Conservation (phyloP, 768 basidiomycete genomes). For the Clitopilus passeckerianus region DNA sequence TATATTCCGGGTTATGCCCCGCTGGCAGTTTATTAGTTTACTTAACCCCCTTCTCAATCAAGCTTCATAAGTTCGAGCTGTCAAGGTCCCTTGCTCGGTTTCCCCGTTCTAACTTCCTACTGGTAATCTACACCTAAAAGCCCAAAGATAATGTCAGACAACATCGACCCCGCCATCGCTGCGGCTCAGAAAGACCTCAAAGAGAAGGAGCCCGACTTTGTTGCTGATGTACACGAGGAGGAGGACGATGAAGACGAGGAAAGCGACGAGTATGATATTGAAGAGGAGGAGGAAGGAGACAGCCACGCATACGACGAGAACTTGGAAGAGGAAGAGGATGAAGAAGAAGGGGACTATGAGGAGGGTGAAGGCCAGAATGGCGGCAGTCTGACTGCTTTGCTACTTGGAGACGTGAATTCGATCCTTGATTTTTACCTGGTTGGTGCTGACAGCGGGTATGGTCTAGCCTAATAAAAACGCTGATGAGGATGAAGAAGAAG, state of each 20-base stretch:
- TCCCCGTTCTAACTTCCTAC: too few relatives aligned
- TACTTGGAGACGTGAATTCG: slow-evolving; percentile 13
- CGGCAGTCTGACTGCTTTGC: slow-evolving; percentile 12
- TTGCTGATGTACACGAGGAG: slow-evolving; percentile 4
- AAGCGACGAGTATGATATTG: neutral
- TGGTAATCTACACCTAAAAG: neutral
- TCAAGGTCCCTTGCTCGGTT: too few relatives aligned
- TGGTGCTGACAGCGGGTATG: neutral
- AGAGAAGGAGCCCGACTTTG: neutral
- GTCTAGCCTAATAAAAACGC: slow-evolving; percentile 19
- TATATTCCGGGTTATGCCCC: neutral
- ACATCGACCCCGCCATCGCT: neutral
- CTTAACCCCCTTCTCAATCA: too few relatives aligned
- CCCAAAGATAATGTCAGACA: neutral
- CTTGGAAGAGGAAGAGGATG: slow-evolving; percentile 17
- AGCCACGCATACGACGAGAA: too few relatives aligned
- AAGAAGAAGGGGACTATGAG: slow-evolving; percentile 13
- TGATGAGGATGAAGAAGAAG: slow-evolving; percentile 29
- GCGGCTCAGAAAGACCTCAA: neutral
- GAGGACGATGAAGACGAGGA: slow-evolving; percentile 13
- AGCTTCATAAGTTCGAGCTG: too few relatives aligned
- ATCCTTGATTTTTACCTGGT: neutral
- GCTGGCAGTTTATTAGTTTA: neutral
- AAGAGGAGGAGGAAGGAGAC: slow-evolving; percentile 12
- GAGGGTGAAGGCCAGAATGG: slow-evolving; percentile 4